Percentiles rank a stretch among this genome's conserved stretches.
Evolutionary conservation across 331 rosid genomes (phyloP).

Genomic region (Telfairia occidentalis): DNA sequence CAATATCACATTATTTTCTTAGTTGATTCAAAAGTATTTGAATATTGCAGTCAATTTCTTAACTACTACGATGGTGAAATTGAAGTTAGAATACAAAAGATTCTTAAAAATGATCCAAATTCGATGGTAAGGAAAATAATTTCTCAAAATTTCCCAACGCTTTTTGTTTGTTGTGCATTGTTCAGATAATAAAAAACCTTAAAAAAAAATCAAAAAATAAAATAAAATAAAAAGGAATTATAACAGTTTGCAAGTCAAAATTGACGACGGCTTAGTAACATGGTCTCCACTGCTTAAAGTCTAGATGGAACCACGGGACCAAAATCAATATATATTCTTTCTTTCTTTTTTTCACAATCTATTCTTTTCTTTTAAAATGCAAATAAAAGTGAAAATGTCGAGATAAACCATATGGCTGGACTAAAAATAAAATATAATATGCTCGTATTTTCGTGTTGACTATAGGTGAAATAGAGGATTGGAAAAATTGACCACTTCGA

Average conservation of each 20-base stretch:
- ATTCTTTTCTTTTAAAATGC: too few relatives aligned
- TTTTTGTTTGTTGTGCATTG: neutral
- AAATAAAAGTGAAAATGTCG: neutral
- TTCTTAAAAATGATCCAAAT: neutral
- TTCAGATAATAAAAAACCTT: neutral
- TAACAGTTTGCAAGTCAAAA: neutral
- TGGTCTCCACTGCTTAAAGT: neutral
- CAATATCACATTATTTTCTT: neutral
- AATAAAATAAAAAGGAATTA: neutral
- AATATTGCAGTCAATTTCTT: neutral
- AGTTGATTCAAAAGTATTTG: neutral
- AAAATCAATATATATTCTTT: neutral
- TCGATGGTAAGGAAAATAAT: neutral
- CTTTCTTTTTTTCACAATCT: neutral
- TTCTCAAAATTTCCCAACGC: neutral
- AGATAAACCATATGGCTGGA: neutral
- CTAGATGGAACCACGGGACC: neutral
- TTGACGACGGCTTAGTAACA: neutral
- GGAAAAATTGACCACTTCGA: neutral
- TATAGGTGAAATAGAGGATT: neutral
- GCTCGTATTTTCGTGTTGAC: neutral
- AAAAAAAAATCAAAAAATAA: too few relatives aligned
- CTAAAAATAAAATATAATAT: neutral
- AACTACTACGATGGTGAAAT: neutral
- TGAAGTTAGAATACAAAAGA: neutral